Percentiles rank a stretch among this genome's conserved stretches.
phyloP scores from a whole-genome alignment of 495 filamentous ascomycete genomes.

The Pseudevernia furfuracea region DNA sequence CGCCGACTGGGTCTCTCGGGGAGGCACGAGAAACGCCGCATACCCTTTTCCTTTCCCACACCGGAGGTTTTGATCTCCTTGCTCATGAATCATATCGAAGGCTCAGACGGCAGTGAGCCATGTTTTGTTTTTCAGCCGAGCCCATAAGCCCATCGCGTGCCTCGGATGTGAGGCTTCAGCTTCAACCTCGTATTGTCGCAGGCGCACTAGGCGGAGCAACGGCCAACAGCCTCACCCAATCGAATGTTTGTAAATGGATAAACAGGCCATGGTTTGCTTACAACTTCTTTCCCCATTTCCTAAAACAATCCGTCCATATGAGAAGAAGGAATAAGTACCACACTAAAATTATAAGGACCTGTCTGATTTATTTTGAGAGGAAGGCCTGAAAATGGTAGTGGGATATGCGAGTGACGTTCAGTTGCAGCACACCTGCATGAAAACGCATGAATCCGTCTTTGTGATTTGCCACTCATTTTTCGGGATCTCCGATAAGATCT shows the following conservation, averaged over 20 bases:
- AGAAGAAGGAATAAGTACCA: not conserved
- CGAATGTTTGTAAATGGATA: not conserved
- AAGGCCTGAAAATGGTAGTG: not conserved
- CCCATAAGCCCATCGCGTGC: not conserved
- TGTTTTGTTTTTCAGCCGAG: not conserved
- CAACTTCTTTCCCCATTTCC: not conserved
- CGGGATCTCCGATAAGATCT: conserved; percentile 14
- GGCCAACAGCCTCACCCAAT: conserved; percentile 14
- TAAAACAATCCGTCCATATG: not conserved
- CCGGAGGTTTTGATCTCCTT: not conserved
- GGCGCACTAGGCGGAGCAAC: conserved; percentile 2
- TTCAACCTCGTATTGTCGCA: conserved; percentile 2
- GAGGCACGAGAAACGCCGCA: conserved; percentile 7
- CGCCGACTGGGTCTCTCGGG: not conserved
- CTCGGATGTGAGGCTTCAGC: conserved; percentile 2
- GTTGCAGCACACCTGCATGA: conserved; percentile 5
- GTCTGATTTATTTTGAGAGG: not conserved
- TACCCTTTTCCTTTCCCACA: not conserved
- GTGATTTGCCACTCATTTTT: conserved; percentile 13
- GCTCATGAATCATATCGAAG: not conserved
- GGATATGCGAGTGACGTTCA: conserved; percentile 10
- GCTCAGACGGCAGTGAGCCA: not conserved
- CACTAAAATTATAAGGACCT: not conserved
- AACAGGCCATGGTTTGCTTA: not conserved
- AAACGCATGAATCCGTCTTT: conserved; percentile 13